A percentile compares a stretch with the other conserved stretches of the same genome.
Evolutionary conservation across 2,329 filamentous ascomycete species (phyloP).

Genomic region (Apiospora marii): DNA sequence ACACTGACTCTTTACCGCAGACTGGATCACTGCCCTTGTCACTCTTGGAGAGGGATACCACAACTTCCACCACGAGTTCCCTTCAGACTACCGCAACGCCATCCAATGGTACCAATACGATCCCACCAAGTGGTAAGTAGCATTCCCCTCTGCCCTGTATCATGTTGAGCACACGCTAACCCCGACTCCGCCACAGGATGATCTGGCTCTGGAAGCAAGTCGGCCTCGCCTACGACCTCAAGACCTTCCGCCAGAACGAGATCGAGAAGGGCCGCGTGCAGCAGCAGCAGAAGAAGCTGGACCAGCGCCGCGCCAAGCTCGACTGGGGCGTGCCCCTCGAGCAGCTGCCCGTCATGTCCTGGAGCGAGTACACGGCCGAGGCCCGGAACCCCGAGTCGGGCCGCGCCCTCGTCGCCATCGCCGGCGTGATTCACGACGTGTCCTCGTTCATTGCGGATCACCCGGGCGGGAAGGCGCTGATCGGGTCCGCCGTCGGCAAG

Average conservation of each 20-base stretch:
- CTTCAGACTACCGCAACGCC: slow-evolving; percentile 74
- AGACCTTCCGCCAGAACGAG: slow-evolving; percentile 72
- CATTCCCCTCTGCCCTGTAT: neutral
- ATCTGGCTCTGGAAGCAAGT: slow-evolving; percentile 74
- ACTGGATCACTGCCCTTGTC: slow-evolving; percentile 69
- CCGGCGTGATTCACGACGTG: slow-evolving; percentile 71
- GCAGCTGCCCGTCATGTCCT: slow-evolving; percentile 47
- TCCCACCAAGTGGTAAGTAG: slow-evolving; percentile 67
- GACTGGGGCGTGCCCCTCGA: slow-evolving; percentile 73
- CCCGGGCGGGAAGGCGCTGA: slow-evolving; percentile 72
- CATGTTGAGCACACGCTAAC: neutral
- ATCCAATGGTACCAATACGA: slow-evolving; percentile 76
- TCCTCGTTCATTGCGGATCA: slow-evolving; percentile 72
- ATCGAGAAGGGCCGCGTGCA: slow-evolving; percentile 74
- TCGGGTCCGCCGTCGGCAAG: slow-evolving; percentile 69
- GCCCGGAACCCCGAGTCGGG: slow-evolving; percentile 61
- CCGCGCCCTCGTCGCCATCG: slow-evolving; percentile 65
- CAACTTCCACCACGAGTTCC: slow-evolving; percentile 79
- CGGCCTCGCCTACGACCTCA: slow-evolving; percentile 71
- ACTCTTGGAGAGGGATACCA: slow-evolving; percentile 76
- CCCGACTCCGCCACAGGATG: slow-evolving; percentile 34
- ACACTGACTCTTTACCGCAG: too few species aligned
- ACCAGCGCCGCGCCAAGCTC: slow-evolving; percentile 67
- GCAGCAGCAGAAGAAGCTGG: slow-evolving; percentile 73
- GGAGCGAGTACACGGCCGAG: slow-evolving; percentile 70